phyloP scores from a whole-genome alignment of 1,139 yeast species.

The Yamadazyma sp. region DNA sequence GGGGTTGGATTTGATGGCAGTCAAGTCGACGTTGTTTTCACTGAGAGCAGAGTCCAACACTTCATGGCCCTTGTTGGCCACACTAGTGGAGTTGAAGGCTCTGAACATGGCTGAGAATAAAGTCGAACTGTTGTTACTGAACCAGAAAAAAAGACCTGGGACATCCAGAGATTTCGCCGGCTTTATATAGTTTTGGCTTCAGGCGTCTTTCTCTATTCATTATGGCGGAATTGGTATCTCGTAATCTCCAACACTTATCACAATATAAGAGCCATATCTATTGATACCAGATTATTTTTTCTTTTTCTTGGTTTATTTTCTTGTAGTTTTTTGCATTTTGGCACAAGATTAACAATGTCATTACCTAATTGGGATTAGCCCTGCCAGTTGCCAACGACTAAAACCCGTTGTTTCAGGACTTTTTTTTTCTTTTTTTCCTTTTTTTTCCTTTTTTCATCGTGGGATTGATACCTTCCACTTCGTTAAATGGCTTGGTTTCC shows the following conservation, averaged over 20 bases:
- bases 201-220: background rate
- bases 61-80: constrained; percentile 7
- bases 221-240: background rate
- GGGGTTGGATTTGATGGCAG: constrained; percentile 20
- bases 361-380: too few relatives aligned
- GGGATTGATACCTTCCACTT: too few relatives aligned
- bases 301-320: too few relatives aligned
- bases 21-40: constrained; percentile 14
- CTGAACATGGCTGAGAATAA: constrained; percentile 25
- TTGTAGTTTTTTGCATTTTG: too few relatives aligned
- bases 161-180: too few relatives aligned
- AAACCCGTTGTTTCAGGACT: background rate
- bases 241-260: background rate
- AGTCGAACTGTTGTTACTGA: background rate
- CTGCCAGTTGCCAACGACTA: too few relatives aligned
- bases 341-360: too few relatives aligned
- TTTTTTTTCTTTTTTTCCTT: background rate
- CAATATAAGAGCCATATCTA: background rate
- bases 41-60: constrained; percentile 9
- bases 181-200: background rate
- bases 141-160: background rate
- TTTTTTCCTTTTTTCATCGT: background rate
- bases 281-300: too few relatives aligned
- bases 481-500: too few relatives aligned
- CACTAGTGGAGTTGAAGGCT: constrained; percentile 12